A percentile compares a stretch with the other conserved stretches of the same genome.
phyloP scores from a whole-genome alignment of 2,329 filamentous ascomycete species.

The Aspergillus phoenicis region DNA sequence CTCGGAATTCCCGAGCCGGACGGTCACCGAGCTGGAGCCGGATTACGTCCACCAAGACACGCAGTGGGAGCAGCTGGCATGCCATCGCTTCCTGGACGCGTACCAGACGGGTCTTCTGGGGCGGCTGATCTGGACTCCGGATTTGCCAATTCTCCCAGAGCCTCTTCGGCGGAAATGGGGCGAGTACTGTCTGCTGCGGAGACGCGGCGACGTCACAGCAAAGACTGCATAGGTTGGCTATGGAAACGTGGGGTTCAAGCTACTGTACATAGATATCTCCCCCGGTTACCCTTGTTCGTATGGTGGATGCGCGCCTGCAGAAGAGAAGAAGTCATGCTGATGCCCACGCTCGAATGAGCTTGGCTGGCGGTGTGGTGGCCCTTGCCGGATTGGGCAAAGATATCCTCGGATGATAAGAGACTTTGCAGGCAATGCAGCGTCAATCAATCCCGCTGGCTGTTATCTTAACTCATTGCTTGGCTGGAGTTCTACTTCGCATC shows the following conservation, averaged over 20 bases:
- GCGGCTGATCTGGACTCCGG: constrained; percentile 80
- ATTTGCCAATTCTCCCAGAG: constrained; percentile 68
- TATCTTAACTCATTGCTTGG: neutral
- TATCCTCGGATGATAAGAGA: constrained; percentile 28
- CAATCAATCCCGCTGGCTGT: no score
- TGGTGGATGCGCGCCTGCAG: constrained; percentile 18
- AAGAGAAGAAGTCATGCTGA: neutral
- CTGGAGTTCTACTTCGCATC: constrained; percentile 28
- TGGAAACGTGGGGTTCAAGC: neutral
- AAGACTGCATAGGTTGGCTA: neutral
- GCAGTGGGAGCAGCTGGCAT: constrained; percentile 78
- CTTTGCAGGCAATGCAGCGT: no score
- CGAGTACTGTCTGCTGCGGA: constrained; percentile 78
- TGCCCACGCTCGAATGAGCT: neutral
- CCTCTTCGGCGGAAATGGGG: constrained; percentile 78
- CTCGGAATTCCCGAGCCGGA: constrained; percentile 69
- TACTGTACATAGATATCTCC: constrained; percentile 8
- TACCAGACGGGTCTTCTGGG: constrained; percentile 72
- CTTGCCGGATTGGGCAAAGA: constrained; percentile 42
- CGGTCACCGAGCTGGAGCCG: constrained; percentile 70
- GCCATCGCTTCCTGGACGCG: constrained; percentile 78
- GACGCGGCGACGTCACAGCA: constrained; percentile 38
- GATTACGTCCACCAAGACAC: constrained; percentile 72
- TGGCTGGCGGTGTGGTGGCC: constrained; percentile 18
- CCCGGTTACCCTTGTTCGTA: constrained; percentile 17